These are phyloP conservation scores for Rhododendron williamsianum DNA, from an alignment of 148 eudicot species.

Conservation along the genomic window DNA sequence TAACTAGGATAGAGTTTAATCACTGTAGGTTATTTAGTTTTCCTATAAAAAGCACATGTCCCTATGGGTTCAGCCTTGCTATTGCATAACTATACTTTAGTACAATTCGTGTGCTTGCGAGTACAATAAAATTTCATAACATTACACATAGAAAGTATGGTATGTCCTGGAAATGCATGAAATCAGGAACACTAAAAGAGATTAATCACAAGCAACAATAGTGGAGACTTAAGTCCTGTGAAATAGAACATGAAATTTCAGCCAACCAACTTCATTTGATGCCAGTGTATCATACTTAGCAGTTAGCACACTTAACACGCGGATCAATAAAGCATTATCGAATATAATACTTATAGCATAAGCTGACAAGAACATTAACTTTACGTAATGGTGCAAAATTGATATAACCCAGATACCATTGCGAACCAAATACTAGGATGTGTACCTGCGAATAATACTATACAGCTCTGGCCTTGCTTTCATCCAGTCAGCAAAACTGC, in stretches of 20 bases:
- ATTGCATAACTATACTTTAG: neutral
- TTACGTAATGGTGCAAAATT: neutral
- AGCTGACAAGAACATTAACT: neutral
- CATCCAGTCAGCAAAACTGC: slow-evolving; percentile 94
- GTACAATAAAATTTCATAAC: neutral
- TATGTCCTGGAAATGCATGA: neutral
- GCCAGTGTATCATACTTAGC: neutral
- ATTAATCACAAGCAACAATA: neutral
- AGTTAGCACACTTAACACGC: neutral
- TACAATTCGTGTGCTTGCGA: neutral
- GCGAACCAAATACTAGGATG: neutral
- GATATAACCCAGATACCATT: neutral
- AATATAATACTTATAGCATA: neutral
- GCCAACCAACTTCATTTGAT: neutral
- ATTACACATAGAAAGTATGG: neutral
- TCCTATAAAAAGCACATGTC: neutral
- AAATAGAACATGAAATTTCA: neutral
- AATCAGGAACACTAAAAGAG: neutral
- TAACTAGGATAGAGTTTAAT: neutral
- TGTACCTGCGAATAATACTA: slow-evolving; percentile 87
- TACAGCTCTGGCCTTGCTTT: slow-evolving; percentile 91
- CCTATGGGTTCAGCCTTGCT: neutral
- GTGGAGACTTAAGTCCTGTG: neutral
- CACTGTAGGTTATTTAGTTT: neutral
- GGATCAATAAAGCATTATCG: neutral